Evolutionary conservation across 1,284 basidiomycete genomes (phyloP).

Genomic region (Ustilago shanxiensis): DNA sequence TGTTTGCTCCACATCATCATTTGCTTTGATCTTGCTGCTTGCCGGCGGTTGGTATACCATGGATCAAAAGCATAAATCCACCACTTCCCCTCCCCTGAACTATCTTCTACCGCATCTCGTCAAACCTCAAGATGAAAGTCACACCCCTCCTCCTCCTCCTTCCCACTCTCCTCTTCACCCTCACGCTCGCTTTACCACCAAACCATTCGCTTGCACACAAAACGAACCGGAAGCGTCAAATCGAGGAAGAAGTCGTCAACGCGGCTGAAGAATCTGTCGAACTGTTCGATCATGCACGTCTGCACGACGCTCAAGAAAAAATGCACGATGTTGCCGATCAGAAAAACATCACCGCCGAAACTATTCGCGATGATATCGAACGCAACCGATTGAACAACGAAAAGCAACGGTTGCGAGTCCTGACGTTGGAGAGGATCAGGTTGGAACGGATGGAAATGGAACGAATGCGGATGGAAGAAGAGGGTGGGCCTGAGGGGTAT

Average conservation of each 20-base stretch:
- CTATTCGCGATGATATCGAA: neutral
- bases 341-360: constrained; percentile 11
- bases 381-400: no score
- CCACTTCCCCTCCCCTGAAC: no score
- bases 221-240: constrained; percentile 2
- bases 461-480: neutral
- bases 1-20: no score
- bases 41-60: no score
- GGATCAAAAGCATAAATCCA: no score
- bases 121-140: neutral
- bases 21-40: no score
- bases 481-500: neutral
- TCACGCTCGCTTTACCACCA: neutral
- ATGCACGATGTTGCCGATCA: constrained; percentile 9
- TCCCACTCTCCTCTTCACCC: neutral
- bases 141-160: neutral
- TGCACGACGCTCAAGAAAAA: constrained; percentile 31
- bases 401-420: neutral
- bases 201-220: neutral
- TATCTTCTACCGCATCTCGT: no score
- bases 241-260: constrained; percentile 16
- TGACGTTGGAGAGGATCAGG: neutral
- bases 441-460: neutral
- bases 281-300: constrained; percentile 25
- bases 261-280: constrained; percentile 22